These are phyloP conservation scores for Rasamsonia emersonii DNA, from an alignment of 2,329 filamentous ascomycete species.

Conservation along the genomic window DNA sequence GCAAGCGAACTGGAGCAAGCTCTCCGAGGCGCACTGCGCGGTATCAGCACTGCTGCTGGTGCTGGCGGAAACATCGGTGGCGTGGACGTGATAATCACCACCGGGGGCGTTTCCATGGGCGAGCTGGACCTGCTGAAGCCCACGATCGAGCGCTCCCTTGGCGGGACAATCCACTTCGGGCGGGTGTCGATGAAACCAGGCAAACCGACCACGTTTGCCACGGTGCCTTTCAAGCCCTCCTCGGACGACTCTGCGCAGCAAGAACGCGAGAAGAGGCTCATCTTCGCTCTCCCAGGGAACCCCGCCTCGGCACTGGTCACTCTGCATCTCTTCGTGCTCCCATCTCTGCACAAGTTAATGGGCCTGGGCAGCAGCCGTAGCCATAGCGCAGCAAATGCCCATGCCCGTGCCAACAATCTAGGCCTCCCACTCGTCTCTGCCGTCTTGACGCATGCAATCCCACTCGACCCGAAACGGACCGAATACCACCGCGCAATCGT, in stretches of 20 bases:
- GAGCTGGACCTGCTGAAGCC: conserved; percentile 95
- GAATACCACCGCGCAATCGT: conserved; percentile 89
- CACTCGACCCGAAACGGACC: conserved; percentile 62
- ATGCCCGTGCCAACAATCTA: conserved; percentile 42
- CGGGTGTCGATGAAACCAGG: conserved; percentile 97
- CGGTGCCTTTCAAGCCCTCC: conserved; percentile 57
- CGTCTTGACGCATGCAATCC: conserved; percentile 61
- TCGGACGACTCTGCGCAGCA: conserved; percentile 31
- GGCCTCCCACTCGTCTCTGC: conserved; percentile 69
- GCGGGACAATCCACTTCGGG: conserved; percentile 92
- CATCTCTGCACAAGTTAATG: conserved; percentile 67
- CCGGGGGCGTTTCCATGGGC: conserved; percentile 94
- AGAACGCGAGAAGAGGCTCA: conserved; percentile 54
- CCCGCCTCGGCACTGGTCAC: conserved; percentile 89
- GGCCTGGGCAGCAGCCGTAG: conserved; percentile 43
- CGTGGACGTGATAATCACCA: conserved; percentile 80
- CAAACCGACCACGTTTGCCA: conserved; percentile 95
- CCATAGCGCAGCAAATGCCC: conserved; percentile 9
- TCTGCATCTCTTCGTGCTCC: conserved; percentile 88
- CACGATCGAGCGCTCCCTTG: conserved; percentile 81
- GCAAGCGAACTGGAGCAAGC: conserved; percentile 65
- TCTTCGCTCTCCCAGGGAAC: conserved; percentile 91
- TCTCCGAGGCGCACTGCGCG: conserved; percentile 64
- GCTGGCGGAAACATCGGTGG: too few species aligned
- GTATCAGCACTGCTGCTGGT: conserved; percentile 28